phyloP scores from a whole-genome alignment of 805 yeast genomes.

The Lachancea mirantina region DNA sequence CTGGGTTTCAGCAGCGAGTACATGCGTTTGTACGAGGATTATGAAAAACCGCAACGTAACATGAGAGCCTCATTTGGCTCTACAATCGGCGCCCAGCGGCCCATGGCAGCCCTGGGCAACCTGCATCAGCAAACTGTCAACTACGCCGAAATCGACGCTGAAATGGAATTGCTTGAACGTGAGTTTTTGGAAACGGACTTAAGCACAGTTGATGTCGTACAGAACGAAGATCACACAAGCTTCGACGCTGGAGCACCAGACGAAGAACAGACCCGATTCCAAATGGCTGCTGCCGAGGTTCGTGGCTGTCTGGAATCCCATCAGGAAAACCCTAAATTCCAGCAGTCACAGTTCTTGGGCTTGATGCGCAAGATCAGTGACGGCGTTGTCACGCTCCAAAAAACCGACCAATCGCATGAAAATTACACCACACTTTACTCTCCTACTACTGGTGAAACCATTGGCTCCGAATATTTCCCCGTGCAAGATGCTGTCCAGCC shows the following conservation, averaged over 20 bases:
- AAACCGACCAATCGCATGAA: conserved; percentile 9
- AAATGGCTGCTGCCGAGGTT: conserved; percentile 22
- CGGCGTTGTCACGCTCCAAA: conserved; percentile 25
- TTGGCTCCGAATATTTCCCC: conserved; percentile 25
- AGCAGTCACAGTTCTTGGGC: conserved; percentile 25
- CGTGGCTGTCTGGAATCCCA: conserved; percentile 12
- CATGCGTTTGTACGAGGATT: conserved; percentile 21
- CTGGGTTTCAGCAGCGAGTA: conserved; percentile 26
- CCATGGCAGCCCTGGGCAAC: conserved; percentile 7
- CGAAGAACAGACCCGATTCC: conserved; percentile 22
- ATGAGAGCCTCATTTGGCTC: background rate
- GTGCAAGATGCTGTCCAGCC: too few relatives aligned
- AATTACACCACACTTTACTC: conserved; percentile 19
- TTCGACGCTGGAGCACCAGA: conserved; percentile 6
- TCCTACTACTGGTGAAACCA: conserved; percentile 19
- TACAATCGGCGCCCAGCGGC: background rate
- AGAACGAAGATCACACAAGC: background rate
- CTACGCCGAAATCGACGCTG: conserved; percentile 13
- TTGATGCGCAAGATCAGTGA: conserved; percentile 27
- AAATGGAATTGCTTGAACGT: conserved; percentile 20
- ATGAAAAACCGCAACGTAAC: conserved; percentile 12
- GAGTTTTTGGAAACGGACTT: too few relatives aligned
- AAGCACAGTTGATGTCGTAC: too few relatives aligned
- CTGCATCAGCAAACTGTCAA: conserved; percentile 1
- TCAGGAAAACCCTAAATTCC: conserved; percentile 17